Percentiles rank a stretch among this genome's conserved stretches.
Conservation (phyloP, 1,284 basidiomycete genomes). For the Heterobasidion occidentale region DNA sequence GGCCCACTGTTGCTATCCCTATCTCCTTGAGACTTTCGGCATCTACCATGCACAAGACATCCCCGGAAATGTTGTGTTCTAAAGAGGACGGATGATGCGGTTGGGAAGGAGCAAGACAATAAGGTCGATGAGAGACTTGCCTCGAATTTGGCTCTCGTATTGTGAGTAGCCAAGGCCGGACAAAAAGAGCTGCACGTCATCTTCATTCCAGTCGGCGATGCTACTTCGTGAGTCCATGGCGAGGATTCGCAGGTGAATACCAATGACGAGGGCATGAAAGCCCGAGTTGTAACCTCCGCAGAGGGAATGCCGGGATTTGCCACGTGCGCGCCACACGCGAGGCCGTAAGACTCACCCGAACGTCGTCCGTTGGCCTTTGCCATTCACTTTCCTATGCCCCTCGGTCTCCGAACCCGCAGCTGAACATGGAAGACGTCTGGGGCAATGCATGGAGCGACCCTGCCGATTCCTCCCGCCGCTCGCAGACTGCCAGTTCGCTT, state of each 20-base stretch:
- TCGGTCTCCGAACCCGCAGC: constrained; percentile 2
- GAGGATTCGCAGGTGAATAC: constrained; percentile 7
- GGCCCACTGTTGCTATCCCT: constrained; percentile 80
- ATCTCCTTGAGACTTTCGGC: constrained; percentile 77
- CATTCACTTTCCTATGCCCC: background rate
- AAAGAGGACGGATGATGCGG: background rate
- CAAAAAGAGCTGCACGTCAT: constrained; percentile 73
- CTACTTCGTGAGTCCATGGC: constrained; percentile 18
- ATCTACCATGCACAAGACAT: constrained; percentile 78
- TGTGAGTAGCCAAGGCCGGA: constrained; percentile 69
- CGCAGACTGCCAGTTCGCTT: constrained; percentile 6
- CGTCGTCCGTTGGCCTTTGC: background rate
- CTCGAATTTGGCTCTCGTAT: constrained; percentile 69
- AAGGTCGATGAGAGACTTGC: constrained; percentile 26
- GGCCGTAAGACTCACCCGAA: background rate
- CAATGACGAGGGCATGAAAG: background rate
- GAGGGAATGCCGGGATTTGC: background rate
- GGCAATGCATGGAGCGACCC: constrained; percentile 55
- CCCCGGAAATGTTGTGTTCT: constrained; percentile 91
- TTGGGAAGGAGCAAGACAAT: constrained; percentile 8
- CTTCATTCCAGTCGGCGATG: constrained; percentile 78
- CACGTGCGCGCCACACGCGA: background rate
- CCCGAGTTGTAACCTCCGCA: background rate
- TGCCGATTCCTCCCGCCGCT: constrained; percentile 9
- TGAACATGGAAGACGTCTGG: constrained; percentile 59